Evolutionary conservation across 2,329 filamentous ascomycete genomes (phyloP), one percentile per base, ranked within the genome.

Genomic region (Fusarium setosum): DNA sequence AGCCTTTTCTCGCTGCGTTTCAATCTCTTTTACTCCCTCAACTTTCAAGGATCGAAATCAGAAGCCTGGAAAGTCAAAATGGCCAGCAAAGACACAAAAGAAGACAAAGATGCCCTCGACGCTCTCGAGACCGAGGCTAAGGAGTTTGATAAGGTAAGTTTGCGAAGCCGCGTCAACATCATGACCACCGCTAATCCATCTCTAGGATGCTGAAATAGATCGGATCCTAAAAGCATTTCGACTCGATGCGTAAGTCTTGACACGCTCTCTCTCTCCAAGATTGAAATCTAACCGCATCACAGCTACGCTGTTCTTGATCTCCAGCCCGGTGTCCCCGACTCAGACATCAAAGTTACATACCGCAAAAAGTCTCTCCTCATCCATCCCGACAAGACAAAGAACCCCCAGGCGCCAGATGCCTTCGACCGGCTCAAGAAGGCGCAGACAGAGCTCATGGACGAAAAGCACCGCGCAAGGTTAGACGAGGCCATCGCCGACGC

Each of bases 311-410:
- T 99, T 47, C 90, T 99, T 42, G 96, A 96, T 78, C 91, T 99
- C 42, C 94, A 97, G 77, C 96, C 96, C 4, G 96, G 96, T 75
- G 93, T 98, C 18, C 89, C 96, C 56, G 95, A 98, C 72, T 94
- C 93, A 60, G 96, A 98, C 81, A 98, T 99, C 84, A 98, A 97
- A 81, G 84, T 90, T 71, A 88, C 88, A 69, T 99, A 98, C 82
- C 94, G 96, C 83, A 94, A 93, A 73, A 98, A 97, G 80, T 99
- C 96, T n/a, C 90, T 99, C 57, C 89, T 99, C 47, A 98, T 99
- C 82, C 96, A 99, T 83, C 96, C 96, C 7, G 96, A 99, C 83
- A 99, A 99, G 80, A 97, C 96, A 56, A 90, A 90, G 74, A 98
- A 99, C 75, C 91, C 93, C 0, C 87, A 85, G 47, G 96, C 96